Evolutionary conservation across 2,329 filamentous ascomycete genomes (phyloP), one percentile per base, ranked within the genome.

Genomic region (Eurotiales sp.): DNA sequence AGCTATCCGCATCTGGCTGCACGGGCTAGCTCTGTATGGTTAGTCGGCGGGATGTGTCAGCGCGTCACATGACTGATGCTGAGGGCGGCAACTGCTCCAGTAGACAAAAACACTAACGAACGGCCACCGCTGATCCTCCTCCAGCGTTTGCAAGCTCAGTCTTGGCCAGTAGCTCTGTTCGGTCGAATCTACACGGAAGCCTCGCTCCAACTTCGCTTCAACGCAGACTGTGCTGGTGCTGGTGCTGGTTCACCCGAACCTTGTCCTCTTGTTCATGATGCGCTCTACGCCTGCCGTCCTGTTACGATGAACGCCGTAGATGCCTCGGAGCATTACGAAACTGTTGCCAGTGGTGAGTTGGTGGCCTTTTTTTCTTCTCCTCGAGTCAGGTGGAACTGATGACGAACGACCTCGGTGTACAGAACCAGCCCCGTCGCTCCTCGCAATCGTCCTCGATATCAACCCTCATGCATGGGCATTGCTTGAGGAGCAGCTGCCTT

Each of bases 391-490:
- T n/a, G n/a, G n/a, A n/a, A n/a, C n/a, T n/a, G n/a, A n/a, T n/a
- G n/a, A n/a, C n/a, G n/a, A n/a, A n/a, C n/a, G n/a, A n/a, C n/a
- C n/a, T n/a, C n/a, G n/a, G n/a, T n/a, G n/a, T n/a, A 36, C 56
- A 80, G 80, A 77, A 52, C 76, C 79, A 34, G 73, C 81, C 10
- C 89, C 93, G 0, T 95, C 92, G 12, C 84, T 99, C 30, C 83
- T 96, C 47, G 87, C 90, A 59, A 85, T 99, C 63, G 80, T 99
- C 64, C 81, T 99, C 74, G 93, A 99, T 75, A 96, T 92, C 22
- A 99, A 99, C 68, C 93, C 93, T 2, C 87, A 91, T 61, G 91
- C 93, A 61, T 96, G 93, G 93, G 84, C 88, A 6, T 79, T 88
- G 54, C 81, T 97, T 40, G 78, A 85, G 55, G 73, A 83, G 51